Conservation (phyloP, 179 eudicot species). For the Drosera spatulata region DNA sequence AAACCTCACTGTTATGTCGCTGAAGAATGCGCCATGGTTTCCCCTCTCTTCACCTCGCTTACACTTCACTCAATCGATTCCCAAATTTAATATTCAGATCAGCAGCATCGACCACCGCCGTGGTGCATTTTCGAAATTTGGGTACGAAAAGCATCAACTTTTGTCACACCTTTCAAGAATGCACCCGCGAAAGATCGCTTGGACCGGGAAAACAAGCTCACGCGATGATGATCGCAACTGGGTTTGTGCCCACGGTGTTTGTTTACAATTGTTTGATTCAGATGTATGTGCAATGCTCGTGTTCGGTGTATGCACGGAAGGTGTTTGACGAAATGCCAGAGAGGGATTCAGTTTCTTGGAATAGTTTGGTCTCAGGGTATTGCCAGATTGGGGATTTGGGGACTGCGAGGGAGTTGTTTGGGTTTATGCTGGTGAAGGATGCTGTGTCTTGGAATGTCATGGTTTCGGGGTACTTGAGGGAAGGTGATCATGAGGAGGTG, state of each 20-base stretch:
- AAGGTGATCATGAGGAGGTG: constrained; percentile 29
- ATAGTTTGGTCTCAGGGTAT: constrained; percentile 58
- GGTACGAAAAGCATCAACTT: constrained; percentile 34
- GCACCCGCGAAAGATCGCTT: constrained; percentile 33
- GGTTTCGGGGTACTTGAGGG: constrained; percentile 58
- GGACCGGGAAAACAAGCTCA: constrained; percentile 64
- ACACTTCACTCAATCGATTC: too few species aligned
- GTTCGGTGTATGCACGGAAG: constrained; percentile 29
- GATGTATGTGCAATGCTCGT: constrained; percentile 51
- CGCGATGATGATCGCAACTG: constrained; percentile 56
- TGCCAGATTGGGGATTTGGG: constrained; percentile 35
- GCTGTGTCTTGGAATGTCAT: constrained; percentile 64
- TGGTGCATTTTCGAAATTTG: constrained; percentile 5
- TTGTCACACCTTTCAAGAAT: constrained; percentile 65
- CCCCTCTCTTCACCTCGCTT: too few species aligned
- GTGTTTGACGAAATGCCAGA: constrained; percentile 62
- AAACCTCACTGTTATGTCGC: too few species aligned
- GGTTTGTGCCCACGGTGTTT: constrained; percentile 65
- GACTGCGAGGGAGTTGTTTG: constrained; percentile 33
- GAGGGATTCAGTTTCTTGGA: constrained; percentile 63
- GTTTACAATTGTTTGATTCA: constrained; percentile 78
- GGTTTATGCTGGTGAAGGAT: constrained; percentile 41
- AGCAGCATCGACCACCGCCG: not conserved
- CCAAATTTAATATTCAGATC: too few species aligned
- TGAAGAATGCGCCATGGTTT: too few species aligned